Percentiles rank a stretch among this genome's conserved stretches.
Evolutionary conservation across 2,329 filamentous ascomycete genomes (phyloP).

Genomic region (Dactylellina cionopaga): DNA sequence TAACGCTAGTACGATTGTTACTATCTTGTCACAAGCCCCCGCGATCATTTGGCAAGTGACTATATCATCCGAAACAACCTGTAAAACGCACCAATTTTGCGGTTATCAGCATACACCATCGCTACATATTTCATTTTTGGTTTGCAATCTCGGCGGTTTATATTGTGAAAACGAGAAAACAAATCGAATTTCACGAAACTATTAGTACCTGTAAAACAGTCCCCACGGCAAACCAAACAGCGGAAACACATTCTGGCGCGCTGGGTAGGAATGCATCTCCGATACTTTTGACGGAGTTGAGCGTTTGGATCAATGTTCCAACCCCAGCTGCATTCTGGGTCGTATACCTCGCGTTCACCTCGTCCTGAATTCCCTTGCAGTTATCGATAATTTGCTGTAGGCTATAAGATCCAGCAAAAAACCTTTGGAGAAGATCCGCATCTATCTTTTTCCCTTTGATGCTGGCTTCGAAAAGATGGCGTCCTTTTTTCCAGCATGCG

Average conservation of each 20-base stretch:
- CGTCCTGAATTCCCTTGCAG: slow-evolving; percentile 5
- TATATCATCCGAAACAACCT: slow-evolving; percentile 25
- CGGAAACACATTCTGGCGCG: slow-evolving; percentile 5
- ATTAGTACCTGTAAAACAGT: slow-evolving; percentile 15
- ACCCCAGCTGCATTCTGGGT: background rate
- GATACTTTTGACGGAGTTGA: slow-evolving; percentile 14
- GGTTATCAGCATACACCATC: too few relatives aligned
- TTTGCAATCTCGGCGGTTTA: too few relatives aligned
- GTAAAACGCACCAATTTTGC: too few relatives aligned
- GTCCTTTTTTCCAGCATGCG: slow-evolving; percentile 20
- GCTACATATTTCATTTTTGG: too few relatives aligned
- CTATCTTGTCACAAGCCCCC: slow-evolving; percentile 1
- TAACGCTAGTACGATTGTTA: slow-evolving; percentile 14
- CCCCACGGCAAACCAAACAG: slow-evolving; percentile 26
- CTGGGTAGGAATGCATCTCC: slow-evolving; percentile 8
- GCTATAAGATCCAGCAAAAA: slow-evolving; percentile 1
- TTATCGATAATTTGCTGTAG: slow-evolving; percentile 18
- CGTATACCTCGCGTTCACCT: background rate
- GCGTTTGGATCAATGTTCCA: background rate
- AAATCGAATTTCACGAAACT: background rate
- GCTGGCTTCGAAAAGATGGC: background rate
- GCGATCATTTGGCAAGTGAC: slow-evolving; percentile 21
- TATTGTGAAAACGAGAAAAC: background rate
- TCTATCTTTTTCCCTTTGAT: background rate
- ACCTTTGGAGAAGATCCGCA: background rate